Evolutionary conservation across 208 protist genomes (phyloP), one percentile per base, ranked within the genome.

Genomic region (Trypanosoma theileri): DNA sequence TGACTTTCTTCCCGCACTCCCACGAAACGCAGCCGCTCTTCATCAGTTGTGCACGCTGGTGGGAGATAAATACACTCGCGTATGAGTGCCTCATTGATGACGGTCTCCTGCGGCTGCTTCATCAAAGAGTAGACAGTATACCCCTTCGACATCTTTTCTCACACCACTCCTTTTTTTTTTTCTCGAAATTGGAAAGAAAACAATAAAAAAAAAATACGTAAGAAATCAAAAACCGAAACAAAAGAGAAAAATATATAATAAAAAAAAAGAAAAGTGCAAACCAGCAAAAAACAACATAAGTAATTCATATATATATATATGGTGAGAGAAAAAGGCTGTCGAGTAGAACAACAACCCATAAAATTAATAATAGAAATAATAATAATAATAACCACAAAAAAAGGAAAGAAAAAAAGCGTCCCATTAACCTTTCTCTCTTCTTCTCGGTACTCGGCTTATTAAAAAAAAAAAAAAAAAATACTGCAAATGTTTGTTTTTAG

Each of bases 51-150:
- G 14, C 81, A 67, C 17, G 79, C 74, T 3, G 86, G 77, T 13
- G 75, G 73, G 26, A 94, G 74, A 50, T 77, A 81, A 56, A 94
- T 94, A 60, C 82, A 88, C 28, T 85, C 76, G 14, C 89, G 84
- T 41, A 94, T 92, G n/a, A 94, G 82, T 28, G 66, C 57, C 63
- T 94, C 89, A 66, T 92, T 80, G 41, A 94, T 91, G 35, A 91
- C 86, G 44, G 73, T 88, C 61, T 90, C 86, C 46, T 80, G 79
- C 52, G 82, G 75, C 64, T 86, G 83, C 54, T 74, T 61, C 80
- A 83, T 89, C 45, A 94, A 55, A 13, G 88, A 75, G 48, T 87
- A 79, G 35, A 92, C 84, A 6, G 79, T 74, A 44, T 86, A 94
- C 1, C 85, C 88, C 67, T 88, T 88, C 0, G 88, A 88, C 88